phyloP scores from a whole-genome alignment of 352 stramenopile genomes.

The Phytophthora tentaculata region DNA sequence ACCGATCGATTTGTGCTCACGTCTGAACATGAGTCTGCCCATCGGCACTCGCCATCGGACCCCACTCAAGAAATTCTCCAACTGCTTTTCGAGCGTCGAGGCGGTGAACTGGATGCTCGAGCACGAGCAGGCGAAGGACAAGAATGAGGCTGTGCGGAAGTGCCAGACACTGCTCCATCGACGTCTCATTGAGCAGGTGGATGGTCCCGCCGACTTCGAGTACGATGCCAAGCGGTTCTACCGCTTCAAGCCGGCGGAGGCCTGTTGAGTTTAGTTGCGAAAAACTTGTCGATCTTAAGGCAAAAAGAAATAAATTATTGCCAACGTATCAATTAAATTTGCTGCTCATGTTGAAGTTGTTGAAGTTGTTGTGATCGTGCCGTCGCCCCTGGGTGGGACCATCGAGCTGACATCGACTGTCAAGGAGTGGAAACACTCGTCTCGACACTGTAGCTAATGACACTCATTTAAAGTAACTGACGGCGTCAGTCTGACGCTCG shows the following conservation, averaged over 20 bases:
- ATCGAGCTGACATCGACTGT: not conserved
- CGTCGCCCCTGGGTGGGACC: conserved; percentile 24
- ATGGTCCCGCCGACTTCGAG: conserved; percentile 73
- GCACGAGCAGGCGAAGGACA: conserved; percentile 70
- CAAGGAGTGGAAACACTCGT: conserved; percentile 13
- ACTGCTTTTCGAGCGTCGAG: conserved; percentile 77
- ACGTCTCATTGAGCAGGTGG: conserved; percentile 67
- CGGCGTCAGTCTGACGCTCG: no score
- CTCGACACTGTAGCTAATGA: conserved; percentile 3
- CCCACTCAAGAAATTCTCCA: conserved; percentile 71
- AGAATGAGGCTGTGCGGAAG: conserved; percentile 68
- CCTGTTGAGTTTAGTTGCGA: not conserved
- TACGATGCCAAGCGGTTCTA: conserved; percentile 74
- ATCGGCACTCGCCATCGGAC: conserved; percentile 60
- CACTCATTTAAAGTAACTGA: not conserved
- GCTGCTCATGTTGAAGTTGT: conserved; percentile 11
- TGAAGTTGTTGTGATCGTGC: conserved; percentile 14
- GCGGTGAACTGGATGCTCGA: conserved; percentile 80
- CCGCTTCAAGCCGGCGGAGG: conserved; percentile 49
- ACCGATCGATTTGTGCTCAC: conserved; percentile 54
- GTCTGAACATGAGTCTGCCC: conserved; percentile 66
- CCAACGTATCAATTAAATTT: not conserved
- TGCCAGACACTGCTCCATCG: conserved; percentile 59
- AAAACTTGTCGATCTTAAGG: not conserved
- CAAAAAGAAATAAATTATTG: not conserved